Evolutionary conservation across 2,329 filamentous ascomycete genomes (phyloP), one percentile per base, ranked within the genome.

Genomic region (Trichoderma semiorbis): DNA sequence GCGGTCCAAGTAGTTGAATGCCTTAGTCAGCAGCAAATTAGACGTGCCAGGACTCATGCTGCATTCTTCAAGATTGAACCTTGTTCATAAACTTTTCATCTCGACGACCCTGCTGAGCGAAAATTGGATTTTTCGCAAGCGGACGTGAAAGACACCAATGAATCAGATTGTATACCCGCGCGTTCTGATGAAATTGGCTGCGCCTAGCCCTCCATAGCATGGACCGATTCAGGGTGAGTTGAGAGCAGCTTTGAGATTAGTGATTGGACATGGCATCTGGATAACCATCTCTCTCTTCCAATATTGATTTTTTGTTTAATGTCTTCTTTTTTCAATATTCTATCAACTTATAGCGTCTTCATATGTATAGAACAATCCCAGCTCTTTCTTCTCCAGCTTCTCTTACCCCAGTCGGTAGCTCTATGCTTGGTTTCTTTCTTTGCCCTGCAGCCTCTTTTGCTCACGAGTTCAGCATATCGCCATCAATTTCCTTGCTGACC

Each of bases 201-300:
- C 73, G 73, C 72, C 65, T 72, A 55, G 47, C 60, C 64, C 43
- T 28, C 28, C 69, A 58, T 58, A 65, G 43, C 58, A 77, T 77
- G 76, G 75, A 76, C 53, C 72, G 72, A 66, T 73, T 73, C 57
- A 76, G 76, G 73, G 76, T 76, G 66, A 63, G 74, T 64, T 62
- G 58, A 61, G 24, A n/a, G 50, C 65, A 68, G 65, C 24, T 68
- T 50, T 62, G 14, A 50, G 5, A 50, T 26, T 18, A 26, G 7
- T 60, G 11, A 47, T 47, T 50, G 24, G n/a, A 30, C 30, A 18
- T 5, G 39, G 10, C 3, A 61, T 32, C 34, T 53, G 11, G 2
- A 36, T 12, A 30, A 5, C 21, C 47, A 53, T 53, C 21, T 14
- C 47, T 53, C 11, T 12, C 8, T 7, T 24, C 28, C 14, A n/a